Percentiles rank a stretch among this genome's conserved stretches.
phyloP scores from a whole-genome alignment of 2,329 filamentous ascomycete genomes.

The Talaromyces pinophilus region DNA sequence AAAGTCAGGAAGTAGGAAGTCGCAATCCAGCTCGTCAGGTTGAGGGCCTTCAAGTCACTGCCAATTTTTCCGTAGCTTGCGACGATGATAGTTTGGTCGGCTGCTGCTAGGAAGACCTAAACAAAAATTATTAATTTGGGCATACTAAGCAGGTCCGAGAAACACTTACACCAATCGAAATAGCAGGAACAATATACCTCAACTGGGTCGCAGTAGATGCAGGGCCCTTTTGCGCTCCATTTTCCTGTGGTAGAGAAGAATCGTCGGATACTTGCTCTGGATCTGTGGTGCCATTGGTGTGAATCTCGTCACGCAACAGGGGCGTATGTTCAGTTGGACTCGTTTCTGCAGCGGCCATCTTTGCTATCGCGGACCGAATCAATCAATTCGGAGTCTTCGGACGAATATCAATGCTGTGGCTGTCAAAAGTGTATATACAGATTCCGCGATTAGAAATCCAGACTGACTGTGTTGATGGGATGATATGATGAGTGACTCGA shows the following conservation, averaged over 20 bases:
- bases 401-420: neutral
- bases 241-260: neutral
- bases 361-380: neutral
- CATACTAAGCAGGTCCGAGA: neutral
- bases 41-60: conserved; percentile 77
- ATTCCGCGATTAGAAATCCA: too few relatives aligned
- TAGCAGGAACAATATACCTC: conserved; percentile 61
- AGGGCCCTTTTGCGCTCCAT: conserved; percentile 6
- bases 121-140: neutral
- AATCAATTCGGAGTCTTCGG: too few relatives aligned
- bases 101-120: conserved; percentile 67
- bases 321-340: conserved; percentile 18
- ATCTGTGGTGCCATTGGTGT: conserved; percentile 31
- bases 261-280: conserved; percentile 35
- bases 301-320: conserved; percentile 20
- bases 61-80: conserved; percentile 83
- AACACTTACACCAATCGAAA: conserved; percentile 59
- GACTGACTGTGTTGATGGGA: neutral
- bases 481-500: neutral
- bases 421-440: neutral
- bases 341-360: conserved; percentile 14
- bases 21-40: conserved; percentile 79
- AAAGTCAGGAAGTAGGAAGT: conserved; percentile 70
- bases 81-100: conserved; percentile 76
- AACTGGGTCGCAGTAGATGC: conserved; percentile 33